A percentile compares a stretch with the other conserved stretches of the same genome.
Evolutionary conservation across 73 alveolate genomes (phyloP).

Genomic region (Loxodes magnus): DNA sequence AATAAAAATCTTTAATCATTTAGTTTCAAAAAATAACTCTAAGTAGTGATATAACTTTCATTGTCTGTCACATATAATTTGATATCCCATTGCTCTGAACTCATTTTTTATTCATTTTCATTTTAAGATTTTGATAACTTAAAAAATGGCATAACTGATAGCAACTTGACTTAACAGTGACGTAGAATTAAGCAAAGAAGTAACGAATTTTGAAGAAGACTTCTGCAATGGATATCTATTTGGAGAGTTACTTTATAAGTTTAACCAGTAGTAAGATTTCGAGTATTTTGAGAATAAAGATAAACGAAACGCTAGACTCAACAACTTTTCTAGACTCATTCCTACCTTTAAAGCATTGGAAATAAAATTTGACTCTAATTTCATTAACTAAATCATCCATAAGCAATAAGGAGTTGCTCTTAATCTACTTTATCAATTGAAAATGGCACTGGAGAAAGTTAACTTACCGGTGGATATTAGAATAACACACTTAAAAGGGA

Average conservation of each 20-base stretch:
- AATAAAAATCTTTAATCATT: too few relatives aligned
- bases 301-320: constrained; percentile 61
- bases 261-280: constrained; percentile 78
- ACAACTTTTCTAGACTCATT: constrained; percentile 66
- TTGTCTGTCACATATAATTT: too few relatives aligned
- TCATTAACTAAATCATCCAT: constrained; percentile 66
- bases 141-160: constrained; percentile 58
- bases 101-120: too few relatives aligned
- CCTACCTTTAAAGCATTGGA: constrained; percentile 77
- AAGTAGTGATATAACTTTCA: too few relatives aligned
- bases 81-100: too few relatives aligned
- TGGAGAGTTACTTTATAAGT: constrained; percentile 89
- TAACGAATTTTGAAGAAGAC: constrained; percentile 86
- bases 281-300: constrained; percentile 65
- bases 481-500: constrained; percentile 54
- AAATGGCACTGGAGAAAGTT: constrained; percentile 30
- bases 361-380: constrained; percentile 69
- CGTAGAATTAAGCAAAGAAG: constrained; percentile 62
- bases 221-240: constrained; percentile 90
- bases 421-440: constrained; percentile 50
- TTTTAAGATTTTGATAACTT: too few relatives aligned
- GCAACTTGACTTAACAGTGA: constrained; percentile 86
- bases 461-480: constrained; percentile 58
- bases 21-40: too few relatives aligned
- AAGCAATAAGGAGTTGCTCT: constrained; percentile 72